Evolutionary conservation across 208 protist species (phyloP).

Genomic region (Tritrichomonas musculus): DNA sequence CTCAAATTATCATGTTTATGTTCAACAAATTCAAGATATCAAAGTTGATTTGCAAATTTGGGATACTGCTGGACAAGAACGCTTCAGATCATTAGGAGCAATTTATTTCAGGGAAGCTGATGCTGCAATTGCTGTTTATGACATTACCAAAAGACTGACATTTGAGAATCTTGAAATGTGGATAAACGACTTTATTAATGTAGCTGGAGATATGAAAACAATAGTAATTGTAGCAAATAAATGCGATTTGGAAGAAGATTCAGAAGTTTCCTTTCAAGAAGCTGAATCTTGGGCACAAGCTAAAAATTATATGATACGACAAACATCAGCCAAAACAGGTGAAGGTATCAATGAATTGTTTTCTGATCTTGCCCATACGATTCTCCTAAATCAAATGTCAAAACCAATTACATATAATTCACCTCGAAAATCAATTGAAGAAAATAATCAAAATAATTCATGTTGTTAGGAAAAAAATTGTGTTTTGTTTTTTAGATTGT

Average conservation of each 20-base stretch:
- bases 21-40: neutral
- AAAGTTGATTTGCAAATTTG: neutral
- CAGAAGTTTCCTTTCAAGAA: neutral
- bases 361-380: neutral
- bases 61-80: conserved; percentile 19
- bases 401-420: too few species aligned
- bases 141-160: neutral
- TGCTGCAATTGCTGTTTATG: neutral
- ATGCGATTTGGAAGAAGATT: neutral
- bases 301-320: neutral
- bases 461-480: too few species aligned
- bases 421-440: too few species aligned
- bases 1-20: neutral
- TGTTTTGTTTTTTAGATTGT: too few species aligned
- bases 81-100: neutral
- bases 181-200: neutral
- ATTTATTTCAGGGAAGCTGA: neutral
- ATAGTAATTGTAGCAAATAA: neutral
- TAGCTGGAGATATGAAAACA: neutral
- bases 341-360: neutral
- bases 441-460: too few species aligned
- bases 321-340: neutral
- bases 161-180: neutral
- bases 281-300: neutral
- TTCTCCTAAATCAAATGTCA: too few species aligned